Conservation (phyloP, 169 alveolate species). For the Eimeria praecox region DNA sequence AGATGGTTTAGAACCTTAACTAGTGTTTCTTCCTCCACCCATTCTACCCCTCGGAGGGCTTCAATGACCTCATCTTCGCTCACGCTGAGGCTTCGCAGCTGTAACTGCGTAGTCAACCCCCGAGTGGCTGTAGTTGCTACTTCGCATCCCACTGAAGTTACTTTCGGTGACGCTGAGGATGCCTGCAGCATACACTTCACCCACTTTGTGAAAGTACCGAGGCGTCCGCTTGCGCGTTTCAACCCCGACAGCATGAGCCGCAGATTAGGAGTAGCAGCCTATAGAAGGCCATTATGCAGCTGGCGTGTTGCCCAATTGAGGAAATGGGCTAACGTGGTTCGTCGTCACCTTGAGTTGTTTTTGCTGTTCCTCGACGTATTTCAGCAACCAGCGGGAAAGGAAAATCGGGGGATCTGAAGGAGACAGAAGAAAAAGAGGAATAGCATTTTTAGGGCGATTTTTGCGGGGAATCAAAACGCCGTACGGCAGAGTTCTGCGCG, state of each 20-base stretch:
- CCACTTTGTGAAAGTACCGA: neutral
- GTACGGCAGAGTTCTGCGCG: neutral
- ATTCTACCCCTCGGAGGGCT: conserved; percentile 14
- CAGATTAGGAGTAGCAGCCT: too few relatives aligned
- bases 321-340: neutral
- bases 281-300: neutral
- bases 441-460: neutral
- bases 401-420: conserved; percentile 44
- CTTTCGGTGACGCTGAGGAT: neutral
- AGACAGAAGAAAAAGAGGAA: too few relatives aligned
- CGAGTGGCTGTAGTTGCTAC: neutral
- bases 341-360: neutral
- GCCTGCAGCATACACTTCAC: neutral
- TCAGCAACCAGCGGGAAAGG: conserved; percentile 68
- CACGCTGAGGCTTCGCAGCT: neutral
- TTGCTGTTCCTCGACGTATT: conserved; percentile 18
- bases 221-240: too few relatives aligned
- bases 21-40: conserved; percentile 55
- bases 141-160: neutral
- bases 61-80: neutral
- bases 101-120: neutral
- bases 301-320: neutral
- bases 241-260: too few relatives aligned
- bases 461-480: neutral
- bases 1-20: conserved; percentile 13